Evolutionary conservation across 129 eudicot species (phyloP), one percentile per base, ranked within the genome.

Genomic region (Erigeron canadensis): DNA sequence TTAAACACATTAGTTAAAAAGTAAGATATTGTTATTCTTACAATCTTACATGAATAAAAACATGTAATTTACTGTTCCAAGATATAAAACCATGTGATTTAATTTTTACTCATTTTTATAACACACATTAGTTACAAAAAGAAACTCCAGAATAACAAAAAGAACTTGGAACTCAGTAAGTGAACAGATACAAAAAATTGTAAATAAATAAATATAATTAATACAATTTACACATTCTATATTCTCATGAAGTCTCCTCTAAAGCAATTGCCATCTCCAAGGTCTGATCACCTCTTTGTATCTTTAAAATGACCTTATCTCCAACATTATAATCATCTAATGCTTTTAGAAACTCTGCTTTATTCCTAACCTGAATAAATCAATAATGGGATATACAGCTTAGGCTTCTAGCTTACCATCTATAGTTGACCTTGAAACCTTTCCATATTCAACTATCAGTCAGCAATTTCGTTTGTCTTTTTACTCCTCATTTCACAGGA

Each of bases 311-410:
- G 11, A 94, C 90, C 73, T 78, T 75, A 69, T 89, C 96, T 64
- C 98, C 98, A 8, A 87, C 79, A 65, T 51, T 85, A 53, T 87
- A 94, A 38, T 94, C 96, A 76, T 94, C 98, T 78, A 94, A 66
- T 56, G 81, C 77, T 74, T 86, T 94, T 61, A 81, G 65, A 39
- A 87, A 78, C 66, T 89, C 98, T 73, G 96, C 92, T 84, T 87
- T 94, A 70, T 59, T 94, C 85, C 80, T 89, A 15, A 94, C 93
- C 98, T 94, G 91, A 64, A n/a, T 76, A 76, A 48, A 61, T 45
- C 67, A 64, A 55, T 16, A 0, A 54, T n/a, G 38, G 19, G 16
- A 23, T 4, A 38, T 63, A 37, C 17, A 11, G 67, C 7, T 61
- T 38, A 34, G n/a, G n/a, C n/a, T n/a, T n/a, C n/a, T n/a, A n/a